Conservation (phyloP, 2,329 filamentous ascomycete genomes). For the Monilinia vaccinii-corymbosi region DNA sequence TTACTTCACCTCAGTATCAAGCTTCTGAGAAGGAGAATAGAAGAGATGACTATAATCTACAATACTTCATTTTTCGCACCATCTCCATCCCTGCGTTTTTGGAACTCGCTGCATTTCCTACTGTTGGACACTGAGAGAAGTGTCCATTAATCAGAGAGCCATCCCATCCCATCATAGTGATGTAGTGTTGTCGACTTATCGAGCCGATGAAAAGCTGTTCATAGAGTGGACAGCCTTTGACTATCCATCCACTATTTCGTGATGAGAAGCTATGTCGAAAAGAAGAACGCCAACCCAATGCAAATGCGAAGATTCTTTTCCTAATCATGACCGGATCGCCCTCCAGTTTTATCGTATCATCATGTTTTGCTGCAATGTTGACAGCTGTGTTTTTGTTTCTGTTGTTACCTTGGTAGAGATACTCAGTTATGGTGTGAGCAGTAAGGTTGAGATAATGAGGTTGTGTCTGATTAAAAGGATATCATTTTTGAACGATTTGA, state of each 20-base stretch:
- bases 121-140: neutral
- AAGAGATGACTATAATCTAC: neutral
- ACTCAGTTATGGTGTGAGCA: neutral
- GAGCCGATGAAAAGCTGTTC: neutral
- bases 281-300: slow-evolving; percentile 3
- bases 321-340: neutral
- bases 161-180: neutral
- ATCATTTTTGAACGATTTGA: neutral
- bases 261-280: neutral
- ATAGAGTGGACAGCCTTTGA: neutral
- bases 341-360: slow-evolving; percentile 9
- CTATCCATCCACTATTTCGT: neutral
- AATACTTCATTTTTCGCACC: neutral
- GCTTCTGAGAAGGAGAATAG: neutral
- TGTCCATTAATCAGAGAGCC: neutral
- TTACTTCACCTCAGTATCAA: no score
- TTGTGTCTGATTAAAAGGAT: neutral
- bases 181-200: neutral
- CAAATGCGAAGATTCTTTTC: neutral
- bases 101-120: neutral
- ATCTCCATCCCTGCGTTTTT: neutral
- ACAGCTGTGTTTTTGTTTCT: neutral
- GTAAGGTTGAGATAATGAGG: neutral
- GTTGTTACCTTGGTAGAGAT: neutral
- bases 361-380: neutral